phyloP scores from a whole-genome alignment of 2,329 filamentous ascomycete species.

The Clonostachys chloroleuca region DNA sequence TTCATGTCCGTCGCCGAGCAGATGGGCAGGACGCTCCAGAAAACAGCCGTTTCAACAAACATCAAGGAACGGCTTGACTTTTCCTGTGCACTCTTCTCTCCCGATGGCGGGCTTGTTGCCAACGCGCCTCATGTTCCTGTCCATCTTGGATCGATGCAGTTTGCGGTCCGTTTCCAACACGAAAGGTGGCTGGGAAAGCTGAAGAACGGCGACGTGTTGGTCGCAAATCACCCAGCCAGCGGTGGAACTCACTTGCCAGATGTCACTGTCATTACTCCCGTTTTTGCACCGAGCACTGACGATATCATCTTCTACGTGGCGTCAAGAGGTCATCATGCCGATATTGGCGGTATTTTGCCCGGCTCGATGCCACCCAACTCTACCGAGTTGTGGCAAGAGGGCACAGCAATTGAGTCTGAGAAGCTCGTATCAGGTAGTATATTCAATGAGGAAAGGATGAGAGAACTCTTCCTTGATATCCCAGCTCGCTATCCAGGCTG shows the following conservation, averaged over 20 bases:
- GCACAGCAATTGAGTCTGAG: slow-evolving; percentile 28
- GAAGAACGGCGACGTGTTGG: slow-evolving; percentile 27
- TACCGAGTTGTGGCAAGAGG: slow-evolving; percentile 36
- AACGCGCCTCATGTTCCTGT: slow-evolving; percentile 34
- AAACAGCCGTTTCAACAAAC: slow-evolving; percentile 49
- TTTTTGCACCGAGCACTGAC: slow-evolving; percentile 17
- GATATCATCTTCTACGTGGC: slow-evolving; percentile 30
- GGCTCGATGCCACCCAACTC: slow-evolving; percentile 41
- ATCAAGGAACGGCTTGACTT: slow-evolving; percentile 37
- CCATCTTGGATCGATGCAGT: slow-evolving; percentile 34
- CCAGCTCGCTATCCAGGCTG: slow-evolving; percentile 27
- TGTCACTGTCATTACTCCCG: slow-evolving; percentile 32
- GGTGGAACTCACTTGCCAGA: slow-evolving; percentile 34
- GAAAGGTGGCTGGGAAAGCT: slow-evolving; percentile 22
- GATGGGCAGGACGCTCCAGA: slow-evolving; percentile 52
- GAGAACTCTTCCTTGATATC: slow-evolving; percentile 29
- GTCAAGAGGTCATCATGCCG: slow-evolving; percentile 29
- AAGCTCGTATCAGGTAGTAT: slow-evolving; percentile 26
- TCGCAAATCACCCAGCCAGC: slow-evolving; percentile 29
- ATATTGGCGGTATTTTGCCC: slow-evolving; percentile 29
- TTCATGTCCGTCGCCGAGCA: slow-evolving; percentile 58
- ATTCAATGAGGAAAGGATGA: slow-evolving; percentile 25
- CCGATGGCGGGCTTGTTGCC: slow-evolving; percentile 31
- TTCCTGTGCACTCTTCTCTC: slow-evolving; percentile 34
- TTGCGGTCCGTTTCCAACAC: slow-evolving; percentile 29